Evolutionary conservation across 148 eudicot genomes (phyloP).

Genomic region (Pouteria glomerata): DNA sequence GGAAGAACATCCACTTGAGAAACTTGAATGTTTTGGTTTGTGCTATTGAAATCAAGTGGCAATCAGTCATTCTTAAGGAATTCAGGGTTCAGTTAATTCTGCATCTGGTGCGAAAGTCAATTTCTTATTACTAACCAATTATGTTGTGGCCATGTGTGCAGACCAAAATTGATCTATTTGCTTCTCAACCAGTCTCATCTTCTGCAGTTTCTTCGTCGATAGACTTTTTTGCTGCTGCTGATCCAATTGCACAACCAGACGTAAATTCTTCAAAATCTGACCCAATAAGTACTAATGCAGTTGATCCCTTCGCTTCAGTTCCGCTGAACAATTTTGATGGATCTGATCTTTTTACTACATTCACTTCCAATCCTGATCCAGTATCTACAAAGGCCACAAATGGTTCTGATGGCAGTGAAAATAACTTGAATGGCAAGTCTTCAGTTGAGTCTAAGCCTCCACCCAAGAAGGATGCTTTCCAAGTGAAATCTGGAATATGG

Average conservation of each 20-base stretch:
- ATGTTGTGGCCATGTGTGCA: conserved; percentile 26
- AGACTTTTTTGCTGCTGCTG: conserved; percentile 71
- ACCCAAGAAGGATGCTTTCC: conserved; percentile 51
- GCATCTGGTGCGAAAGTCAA: not conserved
- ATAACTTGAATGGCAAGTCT: conserved; percentile 33
- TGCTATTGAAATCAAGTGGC: not conserved
- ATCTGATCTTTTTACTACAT: conserved; percentile 65
- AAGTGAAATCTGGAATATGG: conserved; percentile 98
- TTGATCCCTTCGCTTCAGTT: conserved; percentile 85
- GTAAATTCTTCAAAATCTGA: conserved; percentile 36
- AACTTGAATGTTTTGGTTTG: not conserved
- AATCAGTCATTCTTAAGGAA: not conserved
- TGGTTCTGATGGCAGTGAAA: conserved; percentile 21
- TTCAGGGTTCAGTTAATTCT: not conserved
- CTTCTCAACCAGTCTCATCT: conserved; percentile 47
- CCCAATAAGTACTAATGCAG: conserved; percentile 25
- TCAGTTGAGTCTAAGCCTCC: conserved; percentile 40
- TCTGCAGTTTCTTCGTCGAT: conserved; percentile 49
- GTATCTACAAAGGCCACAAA: conserved; percentile 30
- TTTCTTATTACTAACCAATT: not conserved
- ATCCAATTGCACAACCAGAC: conserved; percentile 40
- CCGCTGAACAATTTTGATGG: conserved; percentile 66
- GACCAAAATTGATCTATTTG: conserved; percentile 70
- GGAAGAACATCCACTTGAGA: not conserved
- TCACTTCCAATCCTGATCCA: conserved; percentile 49